Conservation (phyloP, 768 basidiomycete genomes). For the Leccinum subgranulosum region DNA sequence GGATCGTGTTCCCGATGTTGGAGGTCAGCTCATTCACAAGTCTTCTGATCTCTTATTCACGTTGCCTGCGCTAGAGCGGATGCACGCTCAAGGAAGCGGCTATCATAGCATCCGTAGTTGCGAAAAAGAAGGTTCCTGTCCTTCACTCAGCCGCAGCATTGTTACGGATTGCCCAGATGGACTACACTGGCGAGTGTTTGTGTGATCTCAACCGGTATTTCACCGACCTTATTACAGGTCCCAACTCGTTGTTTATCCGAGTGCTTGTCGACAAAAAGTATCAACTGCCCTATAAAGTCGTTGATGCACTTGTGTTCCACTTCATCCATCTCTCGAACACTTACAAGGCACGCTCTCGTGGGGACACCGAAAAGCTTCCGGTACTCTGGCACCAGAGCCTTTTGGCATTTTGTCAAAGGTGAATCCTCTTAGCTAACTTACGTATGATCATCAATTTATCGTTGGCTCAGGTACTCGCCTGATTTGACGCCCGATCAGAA, state of each 20-base stretch:
- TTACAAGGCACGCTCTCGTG: constrained; percentile 68
- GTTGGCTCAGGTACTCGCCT: constrained; percentile 69
- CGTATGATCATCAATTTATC: constrained; percentile 1
- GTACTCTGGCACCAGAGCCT: constrained; percentile 98
- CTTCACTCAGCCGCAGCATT: constrained; percentile 95
- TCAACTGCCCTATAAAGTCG: constrained; percentile 95
- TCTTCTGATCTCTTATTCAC: constrained; percentile 28
- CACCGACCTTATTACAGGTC: constrained; percentile 42
- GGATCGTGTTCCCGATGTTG: constrained; percentile 91
- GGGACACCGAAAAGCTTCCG: constrained; percentile 80
- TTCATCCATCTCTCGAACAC: constrained; percentile 95
- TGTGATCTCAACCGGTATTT: not conserved
- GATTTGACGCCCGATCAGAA: constrained; percentile 97
- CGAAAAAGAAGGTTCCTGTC: constrained; percentile 91
- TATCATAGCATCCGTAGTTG: constrained; percentile 87
- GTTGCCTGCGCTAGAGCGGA: constrained; percentile 46
- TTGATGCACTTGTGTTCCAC: constrained; percentile 97
- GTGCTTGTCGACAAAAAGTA: constrained; percentile 97
- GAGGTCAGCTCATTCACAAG: constrained; percentile 55
- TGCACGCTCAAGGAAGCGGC: constrained; percentile 94
- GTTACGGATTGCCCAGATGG: constrained; percentile 91
- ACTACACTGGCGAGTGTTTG: constrained; percentile 70
- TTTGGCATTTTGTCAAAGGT: constrained; percentile 93
- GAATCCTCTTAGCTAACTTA: constrained; percentile 4
- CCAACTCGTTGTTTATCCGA: constrained; percentile 96